phyloP scores from a whole-genome alignment of 2,329 filamentous ascomycete genomes.

The Neodidymelliopsis sp. region DNA sequence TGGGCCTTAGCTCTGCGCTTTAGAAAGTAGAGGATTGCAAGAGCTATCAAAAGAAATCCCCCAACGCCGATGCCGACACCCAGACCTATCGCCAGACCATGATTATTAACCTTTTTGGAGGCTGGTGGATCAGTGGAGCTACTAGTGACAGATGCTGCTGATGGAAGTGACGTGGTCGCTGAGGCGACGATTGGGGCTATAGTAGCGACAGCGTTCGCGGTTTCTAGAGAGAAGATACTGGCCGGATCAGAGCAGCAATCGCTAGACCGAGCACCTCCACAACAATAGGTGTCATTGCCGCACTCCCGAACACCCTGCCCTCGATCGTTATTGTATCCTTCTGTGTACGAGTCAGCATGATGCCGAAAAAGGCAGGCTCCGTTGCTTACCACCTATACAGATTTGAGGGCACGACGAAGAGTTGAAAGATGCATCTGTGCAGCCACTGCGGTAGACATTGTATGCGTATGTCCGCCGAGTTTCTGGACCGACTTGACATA shows the following conservation, averaged over 20 bases:
- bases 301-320: slow-evolving; percentile 29
- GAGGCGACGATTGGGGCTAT: slow-evolving; percentile 13
- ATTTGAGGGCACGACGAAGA: slow-evolving; percentile 29
- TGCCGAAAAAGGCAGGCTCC: background rate
- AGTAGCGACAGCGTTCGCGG: slow-evolving; percentile 23
- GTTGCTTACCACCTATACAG: slow-evolving; percentile 27
- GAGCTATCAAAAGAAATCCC: slow-evolving; percentile 18
- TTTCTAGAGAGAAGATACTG: slow-evolving; percentile 24
- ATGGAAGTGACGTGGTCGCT: slow-evolving; percentile 11
- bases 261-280: slow-evolving; percentile 15
- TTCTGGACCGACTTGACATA: slow-evolving; percentile 29
- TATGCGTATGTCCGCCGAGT: slow-evolving; percentile 21
- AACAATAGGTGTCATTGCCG: slow-evolving; percentile 29
- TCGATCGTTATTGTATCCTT: slow-evolving; percentile 14
- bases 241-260: slow-evolving; percentile 29
- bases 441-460: slow-evolving; percentile 29
- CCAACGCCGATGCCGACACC: slow-evolving; percentile 30
- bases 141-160: slow-evolving; percentile 9
- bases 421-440: slow-evolving; percentile 30
- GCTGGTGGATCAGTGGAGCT: slow-evolving; percentile 1
- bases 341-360: slow-evolving; percentile 14
- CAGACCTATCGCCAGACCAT: slow-evolving; percentile 24
- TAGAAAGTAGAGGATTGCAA: slow-evolving; percentile 10
- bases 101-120: background rate
- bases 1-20: slow-evolving; percentile 1